Evolutionary conservation across 2,329 filamentous ascomycete species (phyloP).

Genomic region (Orbilia ellipsospora): DNA sequence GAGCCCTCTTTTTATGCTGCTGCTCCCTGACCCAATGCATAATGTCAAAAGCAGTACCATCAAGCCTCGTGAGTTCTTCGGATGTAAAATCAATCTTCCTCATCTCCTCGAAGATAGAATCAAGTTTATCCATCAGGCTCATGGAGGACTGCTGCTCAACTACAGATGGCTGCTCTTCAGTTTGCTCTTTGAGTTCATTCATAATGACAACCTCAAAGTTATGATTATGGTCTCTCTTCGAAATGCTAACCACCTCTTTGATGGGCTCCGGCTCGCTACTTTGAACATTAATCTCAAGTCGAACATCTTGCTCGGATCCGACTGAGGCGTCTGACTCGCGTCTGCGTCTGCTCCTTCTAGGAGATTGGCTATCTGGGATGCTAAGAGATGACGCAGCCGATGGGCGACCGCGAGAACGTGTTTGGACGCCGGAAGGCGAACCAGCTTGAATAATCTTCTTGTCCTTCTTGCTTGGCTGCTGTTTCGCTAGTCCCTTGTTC

Average conservation of each 20-base stretch:
- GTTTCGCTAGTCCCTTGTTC: conserved; percentile 20
- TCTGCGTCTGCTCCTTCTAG: conserved; percentile 11
- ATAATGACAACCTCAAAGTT: conserved; percentile 32
- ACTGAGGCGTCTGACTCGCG: conserved; percentile 24
- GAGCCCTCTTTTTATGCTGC: conserved; percentile 20
- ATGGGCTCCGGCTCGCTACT: conserved; percentile 6
- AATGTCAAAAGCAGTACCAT: conserved; percentile 42
- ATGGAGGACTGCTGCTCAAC: neutral
- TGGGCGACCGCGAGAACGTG: conserved; percentile 21
- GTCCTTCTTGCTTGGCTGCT: conserved; percentile 32
- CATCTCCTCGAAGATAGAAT: conserved; percentile 44
- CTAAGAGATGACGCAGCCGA: conserved; percentile 51
- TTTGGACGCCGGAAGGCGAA: conserved; percentile 26
- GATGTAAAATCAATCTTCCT: conserved; percentile 28
- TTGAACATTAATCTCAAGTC: conserved; percentile 3
- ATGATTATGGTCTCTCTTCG: neutral
- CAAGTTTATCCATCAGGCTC: conserved; percentile 30
- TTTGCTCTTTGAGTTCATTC: neutral
- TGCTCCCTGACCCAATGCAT: conserved; percentile 52
- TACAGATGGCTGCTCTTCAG: neutral
- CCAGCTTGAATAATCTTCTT: conserved; percentile 41
- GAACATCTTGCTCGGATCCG: conserved; percentile 25
- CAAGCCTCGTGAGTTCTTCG: conserved; percentile 30
- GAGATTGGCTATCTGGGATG: conserved; percentile 41
- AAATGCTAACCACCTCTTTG: conserved; percentile 2